Percentiles rank a stretch among this genome's conserved stretches.
phyloP scores from a whole-genome alignment of 2,329 filamentous ascomycete species.

The Sphaceloma murrayae region DNA sequence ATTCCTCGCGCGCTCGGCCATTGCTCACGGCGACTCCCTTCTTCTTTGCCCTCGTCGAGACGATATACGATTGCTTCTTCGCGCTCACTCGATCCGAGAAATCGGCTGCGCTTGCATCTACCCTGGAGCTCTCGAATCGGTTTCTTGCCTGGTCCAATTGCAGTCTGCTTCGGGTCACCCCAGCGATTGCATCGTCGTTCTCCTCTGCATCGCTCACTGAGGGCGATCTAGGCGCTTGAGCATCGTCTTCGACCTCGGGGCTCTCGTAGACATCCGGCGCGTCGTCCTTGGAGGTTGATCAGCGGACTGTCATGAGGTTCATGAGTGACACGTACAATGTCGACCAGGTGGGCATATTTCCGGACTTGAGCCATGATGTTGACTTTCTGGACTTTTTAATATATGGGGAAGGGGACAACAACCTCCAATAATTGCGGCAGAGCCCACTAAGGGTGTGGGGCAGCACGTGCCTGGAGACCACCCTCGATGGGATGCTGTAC shows the following conservation, averaged over 20 bases:
- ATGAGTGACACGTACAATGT: constrained; percentile 18
- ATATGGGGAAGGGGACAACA: not conserved
- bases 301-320: no score
- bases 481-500: no score
- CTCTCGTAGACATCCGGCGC: constrained; percentile 96
- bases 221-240: constrained; percentile 26
- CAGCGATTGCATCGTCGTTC: constrained; percentile 44
- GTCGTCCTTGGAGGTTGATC: constrained; percentile 16
- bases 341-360: constrained; percentile 20
- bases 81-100: constrained; percentile 81
- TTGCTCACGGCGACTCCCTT: constrained; percentile 30
- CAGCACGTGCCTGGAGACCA: not conserved
- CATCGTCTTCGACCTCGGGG: constrained; percentile 82
- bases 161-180: constrained; percentile 65
- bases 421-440: constrained; percentile 6
- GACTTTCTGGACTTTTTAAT: not conserved
- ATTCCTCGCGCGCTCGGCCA: constrained; percentile 25
- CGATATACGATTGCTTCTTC: constrained; percentile 75
- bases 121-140: constrained; percentile 63
- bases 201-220: constrained; percentile 21
- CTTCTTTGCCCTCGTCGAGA: constrained; percentile 57
- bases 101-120: constrained; percentile 70
- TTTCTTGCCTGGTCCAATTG: constrained; percentile 70
- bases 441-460: not conserved
- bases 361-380: constrained; percentile 19